Percentiles rank a stretch among this genome's conserved stretches.
phyloP scores from a whole-genome alignment of 2,329 filamentous ascomycete species.

The Colletotrichum musicola region DNA sequence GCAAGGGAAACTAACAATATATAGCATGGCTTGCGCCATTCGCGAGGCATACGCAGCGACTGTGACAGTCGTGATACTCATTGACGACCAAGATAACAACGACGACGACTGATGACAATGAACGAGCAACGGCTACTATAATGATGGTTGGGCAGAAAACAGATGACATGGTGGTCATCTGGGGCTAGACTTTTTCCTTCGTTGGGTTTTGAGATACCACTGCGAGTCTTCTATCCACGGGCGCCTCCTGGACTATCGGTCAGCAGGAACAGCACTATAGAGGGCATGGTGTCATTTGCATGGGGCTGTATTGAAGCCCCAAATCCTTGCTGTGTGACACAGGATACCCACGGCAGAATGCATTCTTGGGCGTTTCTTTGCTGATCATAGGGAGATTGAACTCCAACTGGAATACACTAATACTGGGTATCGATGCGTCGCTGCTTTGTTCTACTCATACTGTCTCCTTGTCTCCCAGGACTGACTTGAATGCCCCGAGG shows the following conservation, averaged over 20 bases:
- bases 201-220: conserved; percentile 32
- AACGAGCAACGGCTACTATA: conserved; percentile 5
- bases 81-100: conserved; percentile 57
- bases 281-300: conserved; percentile 10
- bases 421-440: background rate
- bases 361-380: conserved; percentile 32
- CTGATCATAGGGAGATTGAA: background rate
- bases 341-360: conserved; percentile 34
- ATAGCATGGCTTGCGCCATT: conserved; percentile 78
- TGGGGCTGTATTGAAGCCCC: background rate
- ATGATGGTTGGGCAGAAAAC: conserved; percentile 16
- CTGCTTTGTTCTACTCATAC: conserved; percentile 20
- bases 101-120: conserved; percentile 33
- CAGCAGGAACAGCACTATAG: background rate
- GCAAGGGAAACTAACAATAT: background rate
- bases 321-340: background rate
- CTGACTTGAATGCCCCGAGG: conserved; percentile 60
- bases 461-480: conserved; percentile 19
- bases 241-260: background rate
- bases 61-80: conserved; percentile 78
- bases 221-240: conserved; percentile 21
- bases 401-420: conserved; percentile 11
- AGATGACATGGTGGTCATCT: background rate
- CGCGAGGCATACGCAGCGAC: conserved; percentile 81
- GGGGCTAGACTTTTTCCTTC: conserved; percentile 21